Percentiles rank a stretch among this genome's conserved stretches.
These are phyloP conservation scores for Phytophthora chlamydospora DNA, from an alignment of 352 stramenopile species.

Conservation along the genomic window DNA sequence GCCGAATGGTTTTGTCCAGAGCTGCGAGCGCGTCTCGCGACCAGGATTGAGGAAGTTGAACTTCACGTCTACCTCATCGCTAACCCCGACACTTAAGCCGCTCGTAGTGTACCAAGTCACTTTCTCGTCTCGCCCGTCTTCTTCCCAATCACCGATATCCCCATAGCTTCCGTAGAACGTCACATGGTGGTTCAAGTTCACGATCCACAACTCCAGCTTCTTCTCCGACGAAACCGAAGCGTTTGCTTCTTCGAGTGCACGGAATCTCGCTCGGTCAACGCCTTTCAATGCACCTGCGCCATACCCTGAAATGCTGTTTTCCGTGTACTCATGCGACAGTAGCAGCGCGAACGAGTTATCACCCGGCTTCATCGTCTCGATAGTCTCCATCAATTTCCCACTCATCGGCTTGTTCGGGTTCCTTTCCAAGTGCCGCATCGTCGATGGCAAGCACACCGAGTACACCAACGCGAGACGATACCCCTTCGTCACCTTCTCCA, in stretches of 20 bases:
- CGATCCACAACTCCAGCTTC: constrained; percentile 22
- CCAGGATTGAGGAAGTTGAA: constrained; percentile 32
- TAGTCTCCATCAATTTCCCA: constrained; percentile 18
- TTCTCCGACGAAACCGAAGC: background rate
- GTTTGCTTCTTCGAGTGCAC: constrained; percentile 8
- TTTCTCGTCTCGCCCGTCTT: constrained; percentile 1
- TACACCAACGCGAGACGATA: constrained; percentile 21
- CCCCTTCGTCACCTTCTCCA: constrained; percentile 16
- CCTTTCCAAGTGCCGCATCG: constrained; percentile 8
- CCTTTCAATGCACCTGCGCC: constrained; percentile 12
- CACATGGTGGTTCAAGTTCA: constrained; percentile 13
- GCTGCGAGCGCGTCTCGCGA: constrained; percentile 13
- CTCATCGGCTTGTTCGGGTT: background rate
- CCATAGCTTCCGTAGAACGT: constrained; percentile 13
- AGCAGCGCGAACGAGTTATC: constrained; percentile 22
- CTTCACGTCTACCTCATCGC: background rate
- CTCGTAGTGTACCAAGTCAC: constrained; percentile 6
- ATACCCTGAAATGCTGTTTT: constrained; percentile 8
- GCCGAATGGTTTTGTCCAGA: too few species aligned
- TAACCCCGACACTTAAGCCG: background rate
- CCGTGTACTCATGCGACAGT: constrained; percentile 20
- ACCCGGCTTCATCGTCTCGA: constrained; percentile 37
- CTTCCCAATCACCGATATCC: constrained; percentile 1
- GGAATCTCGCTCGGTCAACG: constrained; percentile 15
- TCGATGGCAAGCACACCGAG: constrained; percentile 17